Conservation (phyloP, 805 yeast genomes). For the Hanseniaspora hatyaiensis region DNA sequence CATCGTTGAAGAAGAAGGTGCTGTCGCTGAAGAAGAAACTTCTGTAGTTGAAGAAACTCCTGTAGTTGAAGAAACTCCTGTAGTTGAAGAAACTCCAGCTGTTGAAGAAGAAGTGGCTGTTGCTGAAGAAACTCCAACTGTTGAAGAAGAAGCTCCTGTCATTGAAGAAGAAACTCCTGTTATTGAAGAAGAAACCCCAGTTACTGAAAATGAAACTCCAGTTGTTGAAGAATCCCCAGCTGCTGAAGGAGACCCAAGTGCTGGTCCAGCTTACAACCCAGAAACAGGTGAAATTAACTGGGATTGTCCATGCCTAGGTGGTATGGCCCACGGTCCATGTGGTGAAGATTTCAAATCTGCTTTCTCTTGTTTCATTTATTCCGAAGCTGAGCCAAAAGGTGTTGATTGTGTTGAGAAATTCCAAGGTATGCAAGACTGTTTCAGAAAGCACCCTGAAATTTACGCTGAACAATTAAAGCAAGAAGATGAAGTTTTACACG, state of each 20-base stretch:
- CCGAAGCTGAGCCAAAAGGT: constrained; percentile 92
- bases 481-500: constrained; percentile 44
- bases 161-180: neutral
- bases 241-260: constrained; percentile 55
- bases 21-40: neutral
- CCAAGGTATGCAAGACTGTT: constrained; percentile 85
- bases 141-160: neutral
- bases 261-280: constrained; percentile 76
- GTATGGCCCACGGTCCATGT: constrained; percentile 98
- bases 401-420: constrained; percentile 87
- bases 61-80: constrained; percentile 10
- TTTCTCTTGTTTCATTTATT: constrained; percentile 86
- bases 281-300: constrained; percentile 98
- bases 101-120: constrained; percentile 15
- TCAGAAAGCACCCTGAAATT: constrained; percentile 82
- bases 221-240: constrained; percentile 70
- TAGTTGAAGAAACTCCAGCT: constrained; percentile 17
- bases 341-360: constrained; percentile 93
- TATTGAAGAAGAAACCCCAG: neutral
- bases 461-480: constrained; percentile 85
- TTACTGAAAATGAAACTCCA: constrained; percentile 44
- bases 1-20: neutral
- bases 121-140: constrained; percentile 4
- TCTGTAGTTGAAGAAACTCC: neutral
- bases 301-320: constrained; percentile 99